Base-by-base conservation (phyloP, 2,329 filamentous ascomycete species). In the Phialophora chinensis region DNA sequence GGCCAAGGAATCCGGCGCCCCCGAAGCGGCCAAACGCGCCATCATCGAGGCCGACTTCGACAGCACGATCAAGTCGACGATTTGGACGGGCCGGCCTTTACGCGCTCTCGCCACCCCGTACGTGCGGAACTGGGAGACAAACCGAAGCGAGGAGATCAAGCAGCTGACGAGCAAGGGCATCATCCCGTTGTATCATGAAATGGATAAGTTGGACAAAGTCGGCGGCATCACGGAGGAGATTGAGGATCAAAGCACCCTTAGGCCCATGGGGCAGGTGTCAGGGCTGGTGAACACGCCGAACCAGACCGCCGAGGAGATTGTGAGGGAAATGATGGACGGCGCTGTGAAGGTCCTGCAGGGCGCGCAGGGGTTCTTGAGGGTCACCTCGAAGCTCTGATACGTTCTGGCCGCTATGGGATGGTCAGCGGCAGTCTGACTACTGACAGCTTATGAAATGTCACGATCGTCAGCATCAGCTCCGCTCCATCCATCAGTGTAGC, bases 211-310 rank as follows among this genome's bases (percentile, higher is more conserved):
- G 35, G 70, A 67, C 35, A 72, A 72, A 29, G 35, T 63, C n/a
- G 65, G 65, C 25, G 65, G 68, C 23, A 29, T 72, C 17, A 67
- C 70, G 8, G 70, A 89, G 73, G 92, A 96, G 73, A 82, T 94
- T 73, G 90, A 93, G 42, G 70, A 72, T 60, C 69, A 71, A 29
- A 64, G 62, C 8, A 65, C 61, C 2, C 54, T 67, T 38, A 67
- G 65, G 27, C 70, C 95, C 73, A 95, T 95, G 91, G 92, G 92
- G 0, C 90, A 94, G 79, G 91, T 94, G 6, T 90, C 91, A 0
- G 91, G 89, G 1, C 83, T 87, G 0, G 91, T 95, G 60, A 75
- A 79, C n/a, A 86, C 87, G 72, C 84, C 63, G 17, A 66, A 66
- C 20, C 87, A 92, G 81, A 90, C 91, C 0, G 92, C 92, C 0